A percentile compares a stretch with the other conserved stretches of the same genome.
These are phyloP conservation scores for Petunia hybrid DNA, from an alignment of 305 asterid genomes.

Conservation along the genomic window DNA sequence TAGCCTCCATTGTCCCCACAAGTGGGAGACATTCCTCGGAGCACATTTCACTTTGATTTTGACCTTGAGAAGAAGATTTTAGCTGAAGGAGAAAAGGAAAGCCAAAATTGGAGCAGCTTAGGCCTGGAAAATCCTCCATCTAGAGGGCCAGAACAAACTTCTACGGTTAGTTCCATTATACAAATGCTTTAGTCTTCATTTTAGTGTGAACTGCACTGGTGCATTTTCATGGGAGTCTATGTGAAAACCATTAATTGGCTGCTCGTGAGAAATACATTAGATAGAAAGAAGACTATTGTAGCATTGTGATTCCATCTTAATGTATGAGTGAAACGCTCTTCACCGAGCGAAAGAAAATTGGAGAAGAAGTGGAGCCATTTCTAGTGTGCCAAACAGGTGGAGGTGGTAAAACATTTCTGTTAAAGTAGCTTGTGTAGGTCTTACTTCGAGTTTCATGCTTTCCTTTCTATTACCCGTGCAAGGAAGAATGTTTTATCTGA, in stretches of 20 bases:
- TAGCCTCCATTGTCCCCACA: conserved; percentile 77
- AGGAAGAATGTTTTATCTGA: background rate
- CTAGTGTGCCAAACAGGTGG: background rate
- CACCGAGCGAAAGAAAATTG: background rate
- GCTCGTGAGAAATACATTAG: background rate
- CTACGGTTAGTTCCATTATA: conserved; percentile 8
- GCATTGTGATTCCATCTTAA: background rate
- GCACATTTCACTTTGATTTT: conserved; percentile 80
- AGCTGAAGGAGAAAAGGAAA: conserved; percentile 80
- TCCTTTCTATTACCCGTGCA: background rate
- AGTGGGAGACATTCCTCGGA: conserved; percentile 74
- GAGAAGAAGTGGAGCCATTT: background rate
- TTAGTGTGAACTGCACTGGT: background rate
- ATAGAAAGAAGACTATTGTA: too few species aligned
- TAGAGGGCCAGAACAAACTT: conserved; percentile 53
- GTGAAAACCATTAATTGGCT: background rate
- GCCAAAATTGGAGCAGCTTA: conserved; percentile 79
- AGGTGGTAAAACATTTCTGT: conserved; percentile 17
- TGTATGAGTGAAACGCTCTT: background rate
- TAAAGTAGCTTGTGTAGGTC: background rate
- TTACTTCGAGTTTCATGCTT: background rate
- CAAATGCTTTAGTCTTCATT: background rate
- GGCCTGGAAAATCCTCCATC: conserved; percentile 60
- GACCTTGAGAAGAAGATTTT: conserved; percentile 85
- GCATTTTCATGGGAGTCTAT: background rate